A percentile compares a stretch with the other conserved stretches of the same genome.
phyloP scores from a whole-genome alignment of 768 basidiomycete genomes.

The Kwoniella mangroviensis region DNA sequence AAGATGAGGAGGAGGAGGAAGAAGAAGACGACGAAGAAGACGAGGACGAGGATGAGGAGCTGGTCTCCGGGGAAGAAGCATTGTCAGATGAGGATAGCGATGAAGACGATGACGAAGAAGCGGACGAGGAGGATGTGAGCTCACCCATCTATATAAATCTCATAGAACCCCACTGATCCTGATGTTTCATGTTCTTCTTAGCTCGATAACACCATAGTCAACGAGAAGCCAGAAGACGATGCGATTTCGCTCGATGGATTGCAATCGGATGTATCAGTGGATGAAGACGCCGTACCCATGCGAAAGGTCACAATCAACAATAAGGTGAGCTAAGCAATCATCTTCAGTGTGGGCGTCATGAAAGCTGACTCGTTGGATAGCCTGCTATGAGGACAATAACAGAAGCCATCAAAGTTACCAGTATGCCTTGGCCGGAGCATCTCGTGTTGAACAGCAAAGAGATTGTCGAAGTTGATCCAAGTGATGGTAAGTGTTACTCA shows the following conservation, averaged over 20 bases:
- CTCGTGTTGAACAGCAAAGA: slow-evolving; percentile 48
- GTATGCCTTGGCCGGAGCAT: slow-evolving; percentile 48
- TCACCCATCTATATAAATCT: background rate
- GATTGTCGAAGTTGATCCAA: slow-evolving; percentile 42
- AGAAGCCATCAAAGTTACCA: slow-evolving; percentile 48
- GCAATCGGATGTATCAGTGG: slow-evolving; percentile 63
- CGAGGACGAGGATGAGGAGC: slow-evolving; percentile 35
- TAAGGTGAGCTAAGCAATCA: slow-evolving; percentile 69
- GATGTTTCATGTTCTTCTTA: background rate
- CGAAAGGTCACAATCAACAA: slow-evolving; percentile 86
- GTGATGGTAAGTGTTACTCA: slow-evolving; percentile 38
- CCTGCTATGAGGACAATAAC: slow-evolving; percentile 48
- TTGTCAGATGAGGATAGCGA: slow-evolving; percentile 39
- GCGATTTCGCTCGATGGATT: slow-evolving; percentile 71
- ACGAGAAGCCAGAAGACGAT: slow-evolving; percentile 35
- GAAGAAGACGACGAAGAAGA: slow-evolving; percentile 53
- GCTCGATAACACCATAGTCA: slow-evolving; percentile 42
- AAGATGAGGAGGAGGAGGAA: slow-evolving; percentile 48
- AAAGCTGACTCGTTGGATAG: slow-evolving; percentile 21
- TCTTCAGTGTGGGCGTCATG: no score
- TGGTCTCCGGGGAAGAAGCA: slow-evolving; percentile 31
- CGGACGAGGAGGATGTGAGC: slow-evolving; percentile 34
- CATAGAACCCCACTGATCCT: no score
- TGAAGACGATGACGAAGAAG: slow-evolving; percentile 50
- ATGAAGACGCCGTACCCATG: slow-evolving; percentile 78